A percentile compares a stretch with the other conserved stretches of the same genome.
Conservation (phyloP, 2,329 filamentous ascomycete genomes). For the Colletotrichum orchidophilum region DNA sequence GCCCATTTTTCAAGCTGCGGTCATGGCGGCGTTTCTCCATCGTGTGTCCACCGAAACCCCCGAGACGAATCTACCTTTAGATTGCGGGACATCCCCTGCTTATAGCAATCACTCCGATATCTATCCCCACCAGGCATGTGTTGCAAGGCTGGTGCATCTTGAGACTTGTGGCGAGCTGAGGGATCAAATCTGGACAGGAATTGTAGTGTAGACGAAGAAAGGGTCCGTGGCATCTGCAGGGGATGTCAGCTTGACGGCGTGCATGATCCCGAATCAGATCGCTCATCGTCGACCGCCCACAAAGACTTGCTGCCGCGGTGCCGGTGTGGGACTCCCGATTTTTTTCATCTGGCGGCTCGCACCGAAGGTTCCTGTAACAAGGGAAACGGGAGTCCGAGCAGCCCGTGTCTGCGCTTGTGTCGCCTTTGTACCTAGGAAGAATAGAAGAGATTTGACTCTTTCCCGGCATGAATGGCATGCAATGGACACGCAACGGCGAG, state of each 20-base stretch:
- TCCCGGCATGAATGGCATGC: too few species aligned
- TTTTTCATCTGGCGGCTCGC: not conserved
- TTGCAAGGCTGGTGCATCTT: not conserved
- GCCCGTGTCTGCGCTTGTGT: not conserved
- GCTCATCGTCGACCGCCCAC: not conserved
- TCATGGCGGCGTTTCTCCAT: slow-evolving; percentile 27
- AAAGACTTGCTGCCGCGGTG: not conserved
- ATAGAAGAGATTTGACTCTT: too few species aligned
- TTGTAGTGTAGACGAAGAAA: not conserved
- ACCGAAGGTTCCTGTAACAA: not conserved
- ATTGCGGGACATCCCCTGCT: not conserved
- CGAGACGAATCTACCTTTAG: not conserved
- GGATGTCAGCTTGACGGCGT: not conserved
- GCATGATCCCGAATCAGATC: not conserved
- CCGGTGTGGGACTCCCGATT: not conserved
- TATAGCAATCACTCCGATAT: not conserved
- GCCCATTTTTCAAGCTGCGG: slow-evolving; percentile 31
- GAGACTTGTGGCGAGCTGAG: not conserved
- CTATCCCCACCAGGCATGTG: not conserved
- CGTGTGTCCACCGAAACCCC: not conserved
- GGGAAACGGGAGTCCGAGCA: not conserved
- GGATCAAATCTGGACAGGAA: not conserved
- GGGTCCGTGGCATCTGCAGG: not conserved
- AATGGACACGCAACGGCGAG: not conserved
- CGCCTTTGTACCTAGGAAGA: not conserved